A percentile compares a stretch with the other conserved stretches of the same genome.
Conservation (phyloP, 768 basidiomycete genomes). For the Mycena filopes region DNA sequence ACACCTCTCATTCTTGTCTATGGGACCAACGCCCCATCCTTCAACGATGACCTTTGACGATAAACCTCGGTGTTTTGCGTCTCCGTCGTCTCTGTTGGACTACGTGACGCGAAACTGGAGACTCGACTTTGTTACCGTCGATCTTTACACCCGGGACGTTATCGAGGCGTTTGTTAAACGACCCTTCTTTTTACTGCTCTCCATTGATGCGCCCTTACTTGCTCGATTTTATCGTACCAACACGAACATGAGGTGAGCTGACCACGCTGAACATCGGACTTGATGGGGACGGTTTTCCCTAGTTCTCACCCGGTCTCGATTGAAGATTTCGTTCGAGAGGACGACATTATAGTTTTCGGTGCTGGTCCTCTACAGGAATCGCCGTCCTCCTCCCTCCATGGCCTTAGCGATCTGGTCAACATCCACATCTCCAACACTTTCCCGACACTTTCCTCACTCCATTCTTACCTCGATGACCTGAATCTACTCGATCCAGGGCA, state of each 20-base stretch:
- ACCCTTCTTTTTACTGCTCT: slow-evolving; percentile 90
- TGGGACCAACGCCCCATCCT: slow-evolving; percentile 48
- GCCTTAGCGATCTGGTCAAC: slow-evolving; percentile 62
- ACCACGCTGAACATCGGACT: neutral
- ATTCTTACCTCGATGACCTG: slow-evolving; percentile 71
- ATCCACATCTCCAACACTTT: slow-evolving; percentile 77
- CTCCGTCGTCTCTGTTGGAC: slow-evolving; percentile 67
- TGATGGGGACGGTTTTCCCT: neutral
- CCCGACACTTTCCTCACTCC: slow-evolving; percentile 59
- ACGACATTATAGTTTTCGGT: slow-evolving; percentile 81
- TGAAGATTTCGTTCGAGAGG: slow-evolving; percentile 76
- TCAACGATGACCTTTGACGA: slow-evolving; percentile 27
- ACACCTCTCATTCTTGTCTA: slow-evolving; percentile 53
- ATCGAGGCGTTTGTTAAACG: slow-evolving; percentile 81
- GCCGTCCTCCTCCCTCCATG: slow-evolving; percentile 42
- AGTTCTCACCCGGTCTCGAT: slow-evolving; percentile 53
- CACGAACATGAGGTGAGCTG: slow-evolving; percentile 49
- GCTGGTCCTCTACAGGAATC: slow-evolving; percentile 25
- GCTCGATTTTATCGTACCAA: slow-evolving; percentile 71
- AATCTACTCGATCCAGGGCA: slow-evolving; percentile 79
- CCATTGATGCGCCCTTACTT: slow-evolving; percentile 83
- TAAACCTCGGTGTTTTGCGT: slow-evolving; percentile 52
- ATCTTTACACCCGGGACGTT: slow-evolving; percentile 64
- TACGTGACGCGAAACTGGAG: slow-evolving; percentile 88
- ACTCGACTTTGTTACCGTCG: slow-evolving; percentile 82